phyloP scores from a whole-genome alignment of 495 filamentous ascomycete genomes.

The Bombardia bombarda region DNA sequence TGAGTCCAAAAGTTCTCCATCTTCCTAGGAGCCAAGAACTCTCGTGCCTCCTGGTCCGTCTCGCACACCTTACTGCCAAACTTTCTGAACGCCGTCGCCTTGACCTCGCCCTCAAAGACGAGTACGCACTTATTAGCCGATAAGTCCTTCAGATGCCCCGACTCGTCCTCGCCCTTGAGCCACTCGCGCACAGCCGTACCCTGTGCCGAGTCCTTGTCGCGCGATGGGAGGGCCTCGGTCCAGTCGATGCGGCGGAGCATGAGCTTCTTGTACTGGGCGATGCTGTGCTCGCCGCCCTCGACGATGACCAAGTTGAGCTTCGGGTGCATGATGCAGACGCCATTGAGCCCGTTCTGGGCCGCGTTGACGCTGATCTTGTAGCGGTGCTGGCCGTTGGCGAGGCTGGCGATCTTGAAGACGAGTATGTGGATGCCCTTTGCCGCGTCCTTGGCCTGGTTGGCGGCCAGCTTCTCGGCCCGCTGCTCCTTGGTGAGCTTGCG shows the following conservation, averaged over 20 bases:
- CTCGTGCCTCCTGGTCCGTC: conserved; percentile 78
- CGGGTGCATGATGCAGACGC: conserved; percentile 82
- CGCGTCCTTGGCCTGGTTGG: conserved; percentile 81
- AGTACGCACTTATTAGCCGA: conserved; percentile 69
- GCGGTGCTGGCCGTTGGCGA: conserved; percentile 84
- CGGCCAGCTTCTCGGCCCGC: conserved; percentile 71
- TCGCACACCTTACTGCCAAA: conserved; percentile 84
- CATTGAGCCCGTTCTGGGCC: conserved; percentile 76
- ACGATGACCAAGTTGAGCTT: conserved; percentile 82
- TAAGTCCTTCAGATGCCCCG: conserved; percentile 72
- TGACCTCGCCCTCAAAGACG: conserved; percentile 82
- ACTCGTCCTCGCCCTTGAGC: conserved; percentile 70
- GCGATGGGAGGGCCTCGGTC: conserved; percentile 76
- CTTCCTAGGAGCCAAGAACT: conserved; percentile 68
- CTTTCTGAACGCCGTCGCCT: conserved; percentile 67
- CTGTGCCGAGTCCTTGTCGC: conserved; percentile 46
- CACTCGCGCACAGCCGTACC: conserved; percentile 50
- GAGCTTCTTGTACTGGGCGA: conserved; percentile 72
- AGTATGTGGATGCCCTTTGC: conserved; percentile 73
- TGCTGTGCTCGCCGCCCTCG: conserved; percentile 76
- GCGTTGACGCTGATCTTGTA: conserved; percentile 91
- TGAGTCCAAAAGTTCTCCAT: conserved; percentile 96
- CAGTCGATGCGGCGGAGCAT: conserved; percentile 92
- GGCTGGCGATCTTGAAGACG: conserved; percentile 80
- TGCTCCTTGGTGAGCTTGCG: conserved; percentile 89